phyloP scores from a whole-genome alignment of 805 yeast species.

The Phaffomyces opuntiae region DNA sequence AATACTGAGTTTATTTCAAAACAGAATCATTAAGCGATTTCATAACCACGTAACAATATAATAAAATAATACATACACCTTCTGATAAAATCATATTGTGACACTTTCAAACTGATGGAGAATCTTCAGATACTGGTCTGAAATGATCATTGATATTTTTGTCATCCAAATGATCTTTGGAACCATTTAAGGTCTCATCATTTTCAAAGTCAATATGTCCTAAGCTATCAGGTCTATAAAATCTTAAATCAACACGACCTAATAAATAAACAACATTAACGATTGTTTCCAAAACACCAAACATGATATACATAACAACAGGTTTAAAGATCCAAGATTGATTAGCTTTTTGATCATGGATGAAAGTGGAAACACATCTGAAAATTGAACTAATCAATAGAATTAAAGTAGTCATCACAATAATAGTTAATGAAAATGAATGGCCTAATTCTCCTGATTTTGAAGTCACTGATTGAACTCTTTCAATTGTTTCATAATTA shows the following conservation, averaged over 20 bases:
- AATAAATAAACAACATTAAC: constrained; percentile 50
- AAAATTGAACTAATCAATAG: constrained; percentile 44
- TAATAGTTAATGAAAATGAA: constrained; percentile 39
- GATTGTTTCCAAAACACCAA: constrained; percentile 61
- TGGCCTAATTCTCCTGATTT: constrained; percentile 37
- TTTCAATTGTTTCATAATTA: constrained; percentile 27
- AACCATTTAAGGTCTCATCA: constrained; percentile 8
- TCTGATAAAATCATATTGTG: too few relatives aligned
- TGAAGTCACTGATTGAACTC: constrained; percentile 20
- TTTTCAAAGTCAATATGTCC: constrained; percentile 16
- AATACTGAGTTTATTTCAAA: too few relatives aligned
- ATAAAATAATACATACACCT: too few relatives aligned
- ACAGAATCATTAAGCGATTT: too few relatives aligned
- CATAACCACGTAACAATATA: too few relatives aligned
- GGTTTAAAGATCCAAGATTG: constrained; percentile 43
- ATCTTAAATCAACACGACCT: constrained; percentile 67
- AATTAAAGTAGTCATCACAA: constrained; percentile 39
- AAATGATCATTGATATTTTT: background rate
- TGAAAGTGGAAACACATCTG: constrained; percentile 42
- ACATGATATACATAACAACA: constrained; percentile 56
- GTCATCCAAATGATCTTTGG: constrained; percentile 1
- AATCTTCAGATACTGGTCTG: background rate
- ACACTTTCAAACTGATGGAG: background rate
- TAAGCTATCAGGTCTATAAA: constrained; percentile 67
- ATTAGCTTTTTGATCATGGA: constrained; percentile 19